Evolutionary conservation across 148 eudicot genomes (phyloP), one percentile per base, ranked within the genome.

Genomic region (Silene uniflora): DNA sequence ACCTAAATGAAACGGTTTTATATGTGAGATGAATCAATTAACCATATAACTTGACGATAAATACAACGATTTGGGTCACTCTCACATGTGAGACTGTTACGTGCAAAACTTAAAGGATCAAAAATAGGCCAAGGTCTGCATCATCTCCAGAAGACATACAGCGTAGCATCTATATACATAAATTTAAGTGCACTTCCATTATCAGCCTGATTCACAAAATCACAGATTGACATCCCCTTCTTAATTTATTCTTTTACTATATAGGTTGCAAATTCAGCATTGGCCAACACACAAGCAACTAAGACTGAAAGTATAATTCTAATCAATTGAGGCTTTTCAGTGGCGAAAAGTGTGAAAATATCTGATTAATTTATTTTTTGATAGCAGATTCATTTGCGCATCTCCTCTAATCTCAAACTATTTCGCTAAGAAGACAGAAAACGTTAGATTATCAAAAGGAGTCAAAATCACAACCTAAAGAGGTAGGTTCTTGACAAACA

Each of bases 261-360:
- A 13, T 44, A 25, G 8, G 7, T 11, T 42, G 22, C 25, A 44
- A 44, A 46, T 27, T 42, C 72, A 42, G 56, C 7, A 10, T 18
- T 12, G 56, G 72, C 29, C 55, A 68, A 44, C 56, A 68, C 72
- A 66, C 14, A 68, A 19, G 72, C 7, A 44, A 42, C n/a, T 22
- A 21, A 11, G 18, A 22, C 44, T 64, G 3, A 14, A 35, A 14
- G 44, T 12, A 25, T 64, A n/a, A 25, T 63, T 64, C 0, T 64
- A 24, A 21, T 64, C 44, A 27, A 27, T 13, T 29, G 68, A 64
- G 1, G 44, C 10, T 64, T 16, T 64, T 63, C 3, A 24, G 52
- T 6, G 44, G 44, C 12, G 22, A 32, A 3, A 2, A 64, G 44
- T 32, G 18, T 32, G 68, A 27, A 25, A 12, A 12, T 4, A 32